Evolutionary conservation across 179 eudicot species (phyloP).

Genomic region (Beta lomatogona): DNA sequence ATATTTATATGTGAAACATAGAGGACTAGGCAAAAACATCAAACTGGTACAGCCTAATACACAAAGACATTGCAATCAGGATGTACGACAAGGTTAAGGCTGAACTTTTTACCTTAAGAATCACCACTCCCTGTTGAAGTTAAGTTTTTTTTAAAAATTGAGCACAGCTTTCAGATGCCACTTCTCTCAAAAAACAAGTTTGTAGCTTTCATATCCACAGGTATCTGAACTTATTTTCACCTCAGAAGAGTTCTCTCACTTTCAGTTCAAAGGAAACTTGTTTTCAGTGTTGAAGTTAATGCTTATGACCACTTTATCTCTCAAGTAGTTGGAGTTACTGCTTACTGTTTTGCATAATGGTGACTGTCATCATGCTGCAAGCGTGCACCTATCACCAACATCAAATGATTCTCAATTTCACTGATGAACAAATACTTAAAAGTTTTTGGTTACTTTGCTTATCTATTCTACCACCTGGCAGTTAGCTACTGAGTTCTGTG

Average conservation of each 20-base stretch:
- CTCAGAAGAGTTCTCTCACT: background rate
- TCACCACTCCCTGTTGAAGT: background rate
- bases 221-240: background rate
- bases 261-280: no score
- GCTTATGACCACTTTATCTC: background rate
- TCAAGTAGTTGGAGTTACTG: background rate
- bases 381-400: background rate
- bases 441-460: background rate
- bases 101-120: no score
- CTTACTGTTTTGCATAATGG: background rate
- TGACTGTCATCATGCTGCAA: background rate
- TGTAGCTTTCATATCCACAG: background rate
- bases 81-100: no score
- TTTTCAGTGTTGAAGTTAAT: background rate
- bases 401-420: background rate
- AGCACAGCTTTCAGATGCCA: background rate
- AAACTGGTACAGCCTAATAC: background rate
- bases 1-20: background rate
- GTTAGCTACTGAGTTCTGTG: background rate
- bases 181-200: background rate
- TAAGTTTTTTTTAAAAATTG: background rate
- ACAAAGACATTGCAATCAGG: background rate
- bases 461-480: background rate
- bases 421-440: background rate
- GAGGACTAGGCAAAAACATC: no score